Base-by-base conservation (phyloP, 2,329 filamentous ascomycete genomes). In the Parafenestella ontariensis region DNA sequence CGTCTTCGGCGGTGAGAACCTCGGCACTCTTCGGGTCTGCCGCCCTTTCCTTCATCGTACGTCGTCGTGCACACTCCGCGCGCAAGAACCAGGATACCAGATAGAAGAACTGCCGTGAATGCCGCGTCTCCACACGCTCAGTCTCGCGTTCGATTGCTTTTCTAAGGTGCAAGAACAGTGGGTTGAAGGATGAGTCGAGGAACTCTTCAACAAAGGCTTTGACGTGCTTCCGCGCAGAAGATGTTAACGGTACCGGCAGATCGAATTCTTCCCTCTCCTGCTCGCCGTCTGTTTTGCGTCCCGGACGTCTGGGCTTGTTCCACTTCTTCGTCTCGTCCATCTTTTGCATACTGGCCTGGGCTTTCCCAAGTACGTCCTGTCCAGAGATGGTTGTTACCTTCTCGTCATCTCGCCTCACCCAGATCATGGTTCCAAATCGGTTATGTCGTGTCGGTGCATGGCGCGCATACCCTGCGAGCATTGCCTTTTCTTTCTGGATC, bases 361-460 rank as follows among this genome's bases (percentile, higher is more conserved):
- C 85, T 66, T 92, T 87, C 3, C 87, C 85, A 40, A 99, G 84
- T 4, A 90, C 90, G 65, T 92, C 89, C 71, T 98, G 94, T 1
- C 95, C 95, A 0, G 92, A 93, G 1, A 99, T 84, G 0, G 93
- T 92, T 0, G 91, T 89, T 66, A 95, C 85, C 68, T 93, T 93
- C 46, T 89, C 87, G 64, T 93, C 89, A 44, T 92, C 90, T 51
- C 93, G 83, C 78, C 96, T 92, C 33, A 99, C 87, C 93, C 94
- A 98, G 29, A 97, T 87, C 91, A 98, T 98, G 10, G 93, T 96
- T 2, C 95, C 95, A 69, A 98, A 99, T 29, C 95, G 86, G 65
- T 93, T 96, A 75, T 99, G 95, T 43, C 95, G 83, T 3, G 92
- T 93, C 0, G 93, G 91, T 2, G 90, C 90, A 69, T 88, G 88